Conservation (phyloP, 345 rosid genomes). For the Populus davidiana region DNA sequence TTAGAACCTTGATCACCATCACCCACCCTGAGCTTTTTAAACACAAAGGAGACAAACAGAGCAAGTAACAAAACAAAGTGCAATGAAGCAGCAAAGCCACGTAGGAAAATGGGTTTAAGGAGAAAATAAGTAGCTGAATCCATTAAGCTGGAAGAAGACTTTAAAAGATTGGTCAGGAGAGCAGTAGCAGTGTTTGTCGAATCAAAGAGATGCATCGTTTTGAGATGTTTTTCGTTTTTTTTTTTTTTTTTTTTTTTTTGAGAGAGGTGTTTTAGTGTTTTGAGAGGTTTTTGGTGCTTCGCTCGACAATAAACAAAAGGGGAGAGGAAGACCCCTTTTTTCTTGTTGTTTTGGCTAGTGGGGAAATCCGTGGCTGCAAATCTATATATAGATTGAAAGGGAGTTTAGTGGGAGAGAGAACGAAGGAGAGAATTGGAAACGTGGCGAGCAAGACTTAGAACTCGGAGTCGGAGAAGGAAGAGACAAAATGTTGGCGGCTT, state of each 20-base stretch:
- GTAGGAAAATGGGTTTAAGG: conserved; percentile 36
- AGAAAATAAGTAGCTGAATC: conserved; percentile 31
- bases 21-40: conserved; percentile 27
- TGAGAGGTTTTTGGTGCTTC: not conserved
- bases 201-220: conserved; percentile 30
- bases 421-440: conserved; percentile 17
- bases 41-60: conserved; percentile 34
- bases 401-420: not conserved
- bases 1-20: conserved; percentile 22
- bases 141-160: conserved; percentile 18
- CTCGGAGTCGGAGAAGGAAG: conserved; percentile 7
- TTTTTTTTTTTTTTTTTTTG: not conserved
- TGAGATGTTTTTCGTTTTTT: not conserved
- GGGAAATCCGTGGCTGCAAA: not conserved
- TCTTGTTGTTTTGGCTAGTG: too few species aligned
- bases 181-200: conserved; percentile 18
- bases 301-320: not conserved
- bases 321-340: too few species aligned
- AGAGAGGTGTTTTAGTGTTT: not conserved
- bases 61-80: conserved; percentile 43
- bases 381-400: not conserved
- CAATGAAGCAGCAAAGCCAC: conserved; percentile 39
- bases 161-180: conserved; percentile 14
- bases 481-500: not conserved
- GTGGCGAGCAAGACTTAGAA: conserved; percentile 31